These are phyloP conservation scores for Metschnikowia orientalis DNA, from an alignment of 805 yeast genomes.

Conservation along the genomic window DNA sequence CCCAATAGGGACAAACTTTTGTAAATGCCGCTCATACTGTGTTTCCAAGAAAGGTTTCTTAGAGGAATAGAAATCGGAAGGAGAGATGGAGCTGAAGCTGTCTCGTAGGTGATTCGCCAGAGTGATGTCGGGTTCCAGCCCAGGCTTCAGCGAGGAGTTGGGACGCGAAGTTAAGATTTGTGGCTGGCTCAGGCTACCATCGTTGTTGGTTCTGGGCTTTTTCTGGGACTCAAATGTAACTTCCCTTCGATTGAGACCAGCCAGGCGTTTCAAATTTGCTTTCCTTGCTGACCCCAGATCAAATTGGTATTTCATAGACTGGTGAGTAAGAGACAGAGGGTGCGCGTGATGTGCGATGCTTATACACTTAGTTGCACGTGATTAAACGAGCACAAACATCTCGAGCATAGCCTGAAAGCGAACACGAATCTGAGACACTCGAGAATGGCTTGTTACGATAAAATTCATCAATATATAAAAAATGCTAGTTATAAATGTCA, in stretches of 20 bases:
- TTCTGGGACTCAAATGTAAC: constrained; percentile 13
- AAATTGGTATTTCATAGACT: no score
- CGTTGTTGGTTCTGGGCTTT: constrained; percentile 4
- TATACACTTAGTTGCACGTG: no score
- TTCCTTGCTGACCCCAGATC: no score
- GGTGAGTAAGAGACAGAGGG: no score
- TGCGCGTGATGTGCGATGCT: no score
- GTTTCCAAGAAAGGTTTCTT: constrained; percentile 14
- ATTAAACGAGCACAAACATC: no score
- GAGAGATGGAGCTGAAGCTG: constrained; percentile 2
- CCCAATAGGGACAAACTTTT: constrained; percentile 10
- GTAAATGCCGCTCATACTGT: constrained; percentile 16
- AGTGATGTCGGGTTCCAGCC: neutral
- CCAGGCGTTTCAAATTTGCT: constrained; percentile 9
- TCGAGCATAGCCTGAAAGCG: no score
- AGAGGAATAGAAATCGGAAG: constrained; percentile 12
- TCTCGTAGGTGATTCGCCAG: neutral
- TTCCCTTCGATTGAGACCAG: constrained; percentile 12
- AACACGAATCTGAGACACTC: no score
- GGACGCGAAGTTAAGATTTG: constrained; percentile 14
- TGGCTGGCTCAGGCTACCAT: constrained; percentile 13
- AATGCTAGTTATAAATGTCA: no score
- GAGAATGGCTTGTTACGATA: neutral
- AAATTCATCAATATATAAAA: neutral
- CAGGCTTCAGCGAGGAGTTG: neutral